Evolutionary conservation across 2,329 filamentous ascomycete genomes (phyloP), one percentile per base, ranked within the genome.

Genomic region (Phaeosphaeria sp.): DNA sequence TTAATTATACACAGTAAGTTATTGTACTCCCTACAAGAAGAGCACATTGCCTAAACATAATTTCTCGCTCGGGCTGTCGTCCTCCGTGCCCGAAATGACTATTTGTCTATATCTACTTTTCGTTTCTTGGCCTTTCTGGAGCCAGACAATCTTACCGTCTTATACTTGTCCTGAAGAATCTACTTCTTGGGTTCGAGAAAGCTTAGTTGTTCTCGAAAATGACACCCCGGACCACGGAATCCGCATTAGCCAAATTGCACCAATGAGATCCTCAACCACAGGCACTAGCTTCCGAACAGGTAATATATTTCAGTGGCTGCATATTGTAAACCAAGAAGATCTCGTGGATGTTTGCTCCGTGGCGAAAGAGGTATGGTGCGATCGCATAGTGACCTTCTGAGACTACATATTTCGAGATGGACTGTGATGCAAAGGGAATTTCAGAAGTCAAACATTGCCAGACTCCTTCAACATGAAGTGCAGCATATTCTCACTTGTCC

Each of bases 401-500:
- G 36, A 55, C 39, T 60, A 60, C 53, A 60, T 56, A 60, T 56
- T 36, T 30, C 22, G n/a, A 22, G 42, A 39, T 43, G 13, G 48
- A 25, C 18, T 22, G 11, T 3, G n/a, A 47, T 17, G 24, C 33
- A 30, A 22, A 25, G 27, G 25, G 22, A 21, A 20, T 6, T 20
- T 18, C 27, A 18, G 21, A 27, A 24, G 22, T 20, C 5, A 8
- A 39, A 7, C 5, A 6, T 13, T 30, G n/a, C 9, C 22, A 18
- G 9, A 39, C 5, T 39, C 20, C 11, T 24, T 45, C 56, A 59
- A 57, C 39, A 67, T 67, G 62, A 57, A 57, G 46, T 66, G 49
- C 51, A 60, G 63, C 49, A 20, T 67, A 30, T 54, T 55, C 36
- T 30, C 53, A 18, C 53, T 67, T n/a, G 53, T 67, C 6, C 48